Percentiles rank a stretch among this genome's conserved stretches.
Conservation (phyloP, 805 yeast genomes). For the Hanseniaspora lachancei region DNA sequence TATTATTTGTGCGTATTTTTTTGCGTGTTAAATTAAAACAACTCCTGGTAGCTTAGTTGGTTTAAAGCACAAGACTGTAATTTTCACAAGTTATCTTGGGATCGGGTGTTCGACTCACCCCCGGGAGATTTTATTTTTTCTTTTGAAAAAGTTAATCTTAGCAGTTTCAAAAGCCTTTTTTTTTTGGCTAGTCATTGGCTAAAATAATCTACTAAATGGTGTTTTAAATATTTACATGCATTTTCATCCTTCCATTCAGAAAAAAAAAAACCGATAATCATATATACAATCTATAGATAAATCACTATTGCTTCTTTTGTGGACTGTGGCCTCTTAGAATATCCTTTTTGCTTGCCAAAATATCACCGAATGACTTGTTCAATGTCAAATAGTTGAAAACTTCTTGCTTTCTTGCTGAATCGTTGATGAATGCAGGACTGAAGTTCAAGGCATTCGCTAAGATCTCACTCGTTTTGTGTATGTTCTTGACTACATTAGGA, state of each 20-base stretch:
- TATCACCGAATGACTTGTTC: not conserved
- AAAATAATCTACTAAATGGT: not conserved
- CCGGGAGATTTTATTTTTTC: conserved; percentile 12
- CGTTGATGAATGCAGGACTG: conserved; percentile 9
- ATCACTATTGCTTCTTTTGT: not conserved
- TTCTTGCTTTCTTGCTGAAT: conserved; percentile 9
- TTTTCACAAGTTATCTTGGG: conserved; percentile 12
- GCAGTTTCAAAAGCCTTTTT: not conserved
- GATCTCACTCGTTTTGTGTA: conserved; percentile 6
- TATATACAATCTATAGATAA: too few relatives aligned
- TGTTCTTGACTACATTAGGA: conserved; percentile 10
- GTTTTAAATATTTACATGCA: not conserved
- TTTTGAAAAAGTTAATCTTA: not conserved
- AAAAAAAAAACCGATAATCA: too few relatives aligned
- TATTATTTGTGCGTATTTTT: not conserved
- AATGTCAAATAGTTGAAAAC: conserved; percentile 8
- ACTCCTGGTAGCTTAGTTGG: conserved; percentile 14
- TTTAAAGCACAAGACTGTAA: conserved; percentile 14
- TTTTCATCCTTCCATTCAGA: not conserved
- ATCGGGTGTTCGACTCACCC: conserved; percentile 15
- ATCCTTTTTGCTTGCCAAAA: conserved; percentile 2
- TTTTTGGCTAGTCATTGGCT: not conserved
- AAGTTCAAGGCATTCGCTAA: not conserved
- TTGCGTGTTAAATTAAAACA: not conserved
- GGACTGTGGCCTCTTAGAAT: conserved; percentile 7